phyloP scores from a whole-genome alignment of 176 grass and related monocot species.

The Aegilops speltoides region DNA sequence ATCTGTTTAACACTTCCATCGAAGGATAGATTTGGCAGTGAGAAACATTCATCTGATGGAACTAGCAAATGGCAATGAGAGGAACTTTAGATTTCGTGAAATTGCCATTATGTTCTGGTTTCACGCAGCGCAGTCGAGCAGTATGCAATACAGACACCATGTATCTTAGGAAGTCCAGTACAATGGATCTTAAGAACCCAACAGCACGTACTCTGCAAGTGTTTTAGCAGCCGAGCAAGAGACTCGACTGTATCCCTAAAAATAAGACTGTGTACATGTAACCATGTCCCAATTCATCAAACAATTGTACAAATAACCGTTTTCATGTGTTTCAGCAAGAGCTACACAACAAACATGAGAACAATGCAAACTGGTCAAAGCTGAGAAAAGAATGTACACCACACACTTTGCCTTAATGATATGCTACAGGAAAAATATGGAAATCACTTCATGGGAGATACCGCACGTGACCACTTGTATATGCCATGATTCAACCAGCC shows the following conservation, averaged over 20 bases:
- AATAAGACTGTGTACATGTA: not conserved
- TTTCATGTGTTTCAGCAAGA: not conserved
- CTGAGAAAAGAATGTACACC: conserved; percentile 31
- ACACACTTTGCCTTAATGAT: not conserved
- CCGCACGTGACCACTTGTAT: conserved; percentile 13
- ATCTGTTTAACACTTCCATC: not conserved
- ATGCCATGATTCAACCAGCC: not conserved
- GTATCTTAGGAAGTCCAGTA: no score
- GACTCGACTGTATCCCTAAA: no score
- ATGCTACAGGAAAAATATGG: not conserved
- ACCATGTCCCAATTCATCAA: not conserved
- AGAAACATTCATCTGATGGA: not conserved
- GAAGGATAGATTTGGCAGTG: not conserved
- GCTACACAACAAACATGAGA: not conserved
- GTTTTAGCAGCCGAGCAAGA: no score
- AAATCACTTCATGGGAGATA: not conserved
- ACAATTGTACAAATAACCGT: conserved; percentile 15
- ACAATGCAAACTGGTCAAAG: not conserved
- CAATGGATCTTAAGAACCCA: no score
- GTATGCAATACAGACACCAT: no score
- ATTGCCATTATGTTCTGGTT: not conserved
- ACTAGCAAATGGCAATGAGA: not conserved
- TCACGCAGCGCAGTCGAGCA: not conserved
- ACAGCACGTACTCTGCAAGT: no score
- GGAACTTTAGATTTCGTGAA: not conserved